phyloP scores from a whole-genome alignment of 2,329 filamentous ascomycete genomes.

The Neopestalotiopsis sp. region DNA sequence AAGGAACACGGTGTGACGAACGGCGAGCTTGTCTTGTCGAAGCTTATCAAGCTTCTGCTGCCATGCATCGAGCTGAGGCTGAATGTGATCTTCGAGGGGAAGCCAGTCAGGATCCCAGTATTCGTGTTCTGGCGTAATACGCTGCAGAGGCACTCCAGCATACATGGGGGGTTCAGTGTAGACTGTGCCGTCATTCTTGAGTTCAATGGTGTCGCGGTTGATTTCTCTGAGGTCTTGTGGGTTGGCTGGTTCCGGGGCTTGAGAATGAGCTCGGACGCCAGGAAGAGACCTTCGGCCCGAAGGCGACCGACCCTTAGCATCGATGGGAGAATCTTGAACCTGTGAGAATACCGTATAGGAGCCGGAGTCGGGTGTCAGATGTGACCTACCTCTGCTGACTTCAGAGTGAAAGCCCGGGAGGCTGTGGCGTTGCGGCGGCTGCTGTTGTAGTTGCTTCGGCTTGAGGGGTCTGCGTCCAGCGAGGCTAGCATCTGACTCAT shows the following conservation, averaged over 20 bases:
- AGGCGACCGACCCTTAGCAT: slow-evolving; percentile 32
- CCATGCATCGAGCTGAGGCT: slow-evolving; percentile 52
- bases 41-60: slow-evolving; percentile 47
- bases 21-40: slow-evolving; percentile 29
- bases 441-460: slow-evolving; percentile 28
- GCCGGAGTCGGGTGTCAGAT: slow-evolving; percentile 21
- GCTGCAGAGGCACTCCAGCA: slow-evolving; percentile 56
- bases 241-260: slow-evolving; percentile 28
- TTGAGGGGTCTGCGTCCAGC: slow-evolving; percentile 27
- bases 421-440: slow-evolving; percentile 29
- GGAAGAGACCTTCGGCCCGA: slow-evolving; percentile 36
- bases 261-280: slow-evolving; percentile 29
- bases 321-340: slow-evolving; percentile 23
- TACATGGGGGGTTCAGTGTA: slow-evolving; percentile 58
- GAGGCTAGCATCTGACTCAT: slow-evolving; percentile 20
- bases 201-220: slow-evolving; percentile 47
- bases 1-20: slow-evolving; percentile 52
- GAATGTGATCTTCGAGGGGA: slow-evolving; percentile 47
- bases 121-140: slow-evolving; percentile 53
- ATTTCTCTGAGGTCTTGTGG: slow-evolving; percentile 41
- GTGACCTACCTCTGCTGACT: not conserved
- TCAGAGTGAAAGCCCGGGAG: slow-evolving; percentile 31
- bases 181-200: slow-evolving; percentile 53
- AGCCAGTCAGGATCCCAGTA: slow-evolving; percentile 64
- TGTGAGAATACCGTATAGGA: slow-evolving; percentile 11